Conservation (phyloP, 176 grass and related monocot species). For the Triticum monococcum region DNA sequence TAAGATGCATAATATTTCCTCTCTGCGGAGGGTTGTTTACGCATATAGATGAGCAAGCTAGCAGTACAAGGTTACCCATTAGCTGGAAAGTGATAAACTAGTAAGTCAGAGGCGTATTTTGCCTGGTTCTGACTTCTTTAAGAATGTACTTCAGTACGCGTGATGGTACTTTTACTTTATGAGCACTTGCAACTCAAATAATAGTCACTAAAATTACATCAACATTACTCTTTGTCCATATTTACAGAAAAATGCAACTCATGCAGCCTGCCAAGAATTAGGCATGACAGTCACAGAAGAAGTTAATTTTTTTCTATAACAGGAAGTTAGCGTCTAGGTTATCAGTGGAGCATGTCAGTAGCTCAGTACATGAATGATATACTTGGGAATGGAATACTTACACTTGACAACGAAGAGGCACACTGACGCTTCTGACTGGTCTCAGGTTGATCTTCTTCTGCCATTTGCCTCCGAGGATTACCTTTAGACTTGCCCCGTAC, state of each 20-base stretch:
- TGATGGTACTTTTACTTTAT: conserved; percentile 37
- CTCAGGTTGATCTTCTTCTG: conserved; percentile 22
- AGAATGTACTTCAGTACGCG: background rate
- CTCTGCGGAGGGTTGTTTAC: background rate
- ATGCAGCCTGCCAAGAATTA: conserved; percentile 36
- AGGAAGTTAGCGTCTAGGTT: background rate
- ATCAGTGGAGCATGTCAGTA: background rate
- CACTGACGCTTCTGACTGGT: conserved; percentile 43
- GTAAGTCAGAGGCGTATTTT: background rate
- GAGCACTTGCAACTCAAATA: conserved; percentile 5
- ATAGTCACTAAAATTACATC: conserved; percentile 26
- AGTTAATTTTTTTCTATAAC: background rate
- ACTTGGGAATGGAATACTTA: conserved; percentile 39
- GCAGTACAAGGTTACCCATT: background rate
- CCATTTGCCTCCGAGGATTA: background rate
- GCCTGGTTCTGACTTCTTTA: background rate
- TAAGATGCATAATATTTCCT: background rate
- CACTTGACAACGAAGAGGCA: conserved; percentile 19
- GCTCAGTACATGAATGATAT: background rate
- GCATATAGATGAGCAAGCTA: background rate
- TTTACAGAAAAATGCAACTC: conserved; percentile 39
- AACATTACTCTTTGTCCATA: conserved; percentile 37
- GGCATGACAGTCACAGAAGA: background rate
- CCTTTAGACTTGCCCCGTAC: conserved; percentile 10
- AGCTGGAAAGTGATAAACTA: background rate